Percentiles rank a stretch among this genome's conserved stretches.
These are phyloP conservation scores for Scutellaria galericulata DNA, from an alignment of 257 asterid genomes.

Conservation along the genomic window DNA sequence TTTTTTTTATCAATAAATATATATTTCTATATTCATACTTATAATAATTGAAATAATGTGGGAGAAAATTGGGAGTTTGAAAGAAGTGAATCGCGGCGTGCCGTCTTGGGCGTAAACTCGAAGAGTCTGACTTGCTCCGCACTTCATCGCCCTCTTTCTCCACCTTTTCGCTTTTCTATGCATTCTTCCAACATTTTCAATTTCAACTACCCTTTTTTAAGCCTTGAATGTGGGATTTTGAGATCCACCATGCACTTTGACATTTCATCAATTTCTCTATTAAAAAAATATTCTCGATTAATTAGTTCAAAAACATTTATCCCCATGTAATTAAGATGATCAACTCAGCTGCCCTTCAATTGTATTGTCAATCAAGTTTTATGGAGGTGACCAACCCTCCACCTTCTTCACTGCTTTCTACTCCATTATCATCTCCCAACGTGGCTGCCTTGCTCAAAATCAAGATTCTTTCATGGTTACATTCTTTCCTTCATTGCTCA, in stretches of 20 bases:
- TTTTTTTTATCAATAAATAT: too few species aligned
- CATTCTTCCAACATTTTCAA: too few species aligned
- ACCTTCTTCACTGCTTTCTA: conserved; percentile 43
- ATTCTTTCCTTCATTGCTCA: background rate
- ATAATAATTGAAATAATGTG: too few species aligned
- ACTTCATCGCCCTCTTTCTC: too few species aligned
- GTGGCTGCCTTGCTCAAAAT: conserved; percentile 68
- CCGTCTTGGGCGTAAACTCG: too few species aligned
- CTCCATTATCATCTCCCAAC: conserved; percentile 66
- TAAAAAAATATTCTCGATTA: conserved; percentile 33
- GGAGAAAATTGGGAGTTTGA: too few species aligned
- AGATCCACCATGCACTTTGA: conserved; percentile 54
- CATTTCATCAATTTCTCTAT: conserved; percentile 37
- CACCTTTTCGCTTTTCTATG: too few species aligned
- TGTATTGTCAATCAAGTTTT: too few species aligned
- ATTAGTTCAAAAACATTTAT: conserved; percentile 45
- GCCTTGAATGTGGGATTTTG: conserved; percentile 56
- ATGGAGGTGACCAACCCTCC: conserved; percentile 41
- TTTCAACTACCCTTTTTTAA: conserved; percentile 31
- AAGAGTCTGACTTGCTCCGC: too few species aligned
- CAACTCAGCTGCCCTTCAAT: too few species aligned
- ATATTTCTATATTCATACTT: too few species aligned
- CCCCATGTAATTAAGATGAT: conserved; percentile 32
- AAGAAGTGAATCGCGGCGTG: too few species aligned
- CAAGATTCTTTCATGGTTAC: conserved; percentile 75